phyloP scores from a whole-genome alignment of 306 rosid species.

The Cicer cuneatum region DNA sequence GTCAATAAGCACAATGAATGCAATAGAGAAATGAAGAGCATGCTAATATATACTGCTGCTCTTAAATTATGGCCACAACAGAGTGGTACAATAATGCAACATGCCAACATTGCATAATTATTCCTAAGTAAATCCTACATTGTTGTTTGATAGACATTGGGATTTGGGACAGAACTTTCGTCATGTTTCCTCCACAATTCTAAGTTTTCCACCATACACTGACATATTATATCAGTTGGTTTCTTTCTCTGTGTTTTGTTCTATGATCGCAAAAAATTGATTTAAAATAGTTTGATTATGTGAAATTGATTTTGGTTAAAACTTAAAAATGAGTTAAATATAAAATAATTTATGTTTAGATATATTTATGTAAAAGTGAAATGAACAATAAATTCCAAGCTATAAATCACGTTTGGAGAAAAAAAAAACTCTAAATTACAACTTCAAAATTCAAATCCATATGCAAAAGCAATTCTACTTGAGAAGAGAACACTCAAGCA shows the following conservation, averaged over 20 bases:
- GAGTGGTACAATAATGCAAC: neutral
- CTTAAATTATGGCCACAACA: conserved; percentile 27
- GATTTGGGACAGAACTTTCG: neutral
- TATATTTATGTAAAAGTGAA: neutral
- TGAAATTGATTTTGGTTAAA: neutral
- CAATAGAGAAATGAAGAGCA: conserved; percentile 14
- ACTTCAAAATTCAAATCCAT: neutral
- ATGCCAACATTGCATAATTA: conserved; percentile 6
- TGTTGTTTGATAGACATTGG: neutral
- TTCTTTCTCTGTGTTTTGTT: conserved; percentile 6
- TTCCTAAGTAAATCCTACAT: conserved; percentile 1
- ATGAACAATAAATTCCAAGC: neutral
- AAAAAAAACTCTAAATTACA: neutral
- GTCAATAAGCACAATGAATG: conserved; percentile 27
- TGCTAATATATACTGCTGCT: conserved; percentile 16
- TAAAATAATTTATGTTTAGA: neutral
- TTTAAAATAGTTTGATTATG: neutral
- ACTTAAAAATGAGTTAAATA: neutral
- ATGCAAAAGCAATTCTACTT: neutral
- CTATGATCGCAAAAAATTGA: neutral
- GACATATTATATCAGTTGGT: neutral
- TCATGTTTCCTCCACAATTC: neutral
- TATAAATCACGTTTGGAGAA: neutral
- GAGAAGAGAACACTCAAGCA: neutral
- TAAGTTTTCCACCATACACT: neutral